Evolutionary conservation across 2,329 filamentous ascomycete species (phyloP), one percentile per base, ranked within the genome.

Genomic region (Fusarium stilboides): DNA sequence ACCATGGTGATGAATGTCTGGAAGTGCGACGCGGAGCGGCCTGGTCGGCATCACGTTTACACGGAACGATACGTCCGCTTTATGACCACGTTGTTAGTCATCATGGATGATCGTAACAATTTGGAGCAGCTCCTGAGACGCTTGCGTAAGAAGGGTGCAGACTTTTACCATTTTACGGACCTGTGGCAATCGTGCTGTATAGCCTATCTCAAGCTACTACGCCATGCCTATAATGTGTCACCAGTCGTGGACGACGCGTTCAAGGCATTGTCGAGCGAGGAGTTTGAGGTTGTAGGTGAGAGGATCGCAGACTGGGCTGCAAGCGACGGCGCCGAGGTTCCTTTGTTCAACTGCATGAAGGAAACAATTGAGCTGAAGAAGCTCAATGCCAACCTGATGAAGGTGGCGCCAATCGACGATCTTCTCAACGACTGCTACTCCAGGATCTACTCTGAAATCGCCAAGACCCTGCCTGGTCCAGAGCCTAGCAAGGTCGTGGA

Each of bases 1-100:
- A 97, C 94, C 0, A 97, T 97, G 91, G 91, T 92, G 2, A 90
- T 97, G 78, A 95, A 97, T 75, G 94, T 98, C 6, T 98, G 94
- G 94, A 95, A 94, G 72, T 96, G 94, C 37, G 94, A 97, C 70
- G 90, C 92, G 46, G 94, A 98, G 74, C 84, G 87, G 3, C 86
- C 94, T 1, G 94, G 94, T 0, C 88, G 94, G 19, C 94, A 98
- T 77, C 96, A 97, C 75, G 94, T 97, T 37, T 98, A 96, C 77
- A 97, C 94, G 0, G 90, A 93, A 49, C 90, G 92, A 67, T 98
- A 98, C 75, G 91, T 94, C 2, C 89, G 90, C 19, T 96, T 96
- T 75, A 93, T 97, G 79, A 89, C 93, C 14, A 85, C 87, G 56
- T 83, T 97, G 9, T 84, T 97, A 8, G 88, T 91, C 42, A 87